A percentile compares a stretch with the other conserved stretches of the same genome.
Conservation (phyloP, 306 rosid genomes). For the Sindora glabra region DNA sequence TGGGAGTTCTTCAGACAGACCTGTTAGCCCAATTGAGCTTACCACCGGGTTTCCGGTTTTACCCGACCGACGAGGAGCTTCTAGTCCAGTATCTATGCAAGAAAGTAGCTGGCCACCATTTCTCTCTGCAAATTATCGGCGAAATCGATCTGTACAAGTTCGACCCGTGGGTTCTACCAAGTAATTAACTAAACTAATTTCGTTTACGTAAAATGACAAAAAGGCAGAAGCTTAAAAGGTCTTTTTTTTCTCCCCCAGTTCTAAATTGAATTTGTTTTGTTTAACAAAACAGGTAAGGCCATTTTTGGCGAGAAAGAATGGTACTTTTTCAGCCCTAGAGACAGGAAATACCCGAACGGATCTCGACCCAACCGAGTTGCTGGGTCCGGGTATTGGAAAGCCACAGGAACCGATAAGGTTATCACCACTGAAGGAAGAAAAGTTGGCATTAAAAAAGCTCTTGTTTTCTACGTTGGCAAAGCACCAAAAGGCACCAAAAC, state of each 20-base stretch:
- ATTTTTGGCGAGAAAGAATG: conserved; percentile 90
- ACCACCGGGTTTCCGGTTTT: conserved; percentile 91
- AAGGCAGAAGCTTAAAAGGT: background rate
- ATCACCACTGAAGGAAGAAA: conserved; percentile 73
- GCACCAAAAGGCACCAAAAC: conserved; percentile 93
- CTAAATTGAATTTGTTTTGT: background rate
- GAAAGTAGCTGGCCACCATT: conserved; percentile 87
- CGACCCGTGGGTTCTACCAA: conserved; percentile 84
- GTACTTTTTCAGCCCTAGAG: conserved; percentile 89
- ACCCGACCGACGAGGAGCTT: conserved; percentile 88
- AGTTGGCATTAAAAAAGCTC: conserved; percentile 88
- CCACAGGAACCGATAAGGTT: conserved; percentile 82
- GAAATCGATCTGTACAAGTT: conserved; percentile 89
- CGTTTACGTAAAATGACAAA: too few species aligned
- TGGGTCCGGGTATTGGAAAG: conserved; percentile 96
- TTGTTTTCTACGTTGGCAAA: conserved; percentile 85
- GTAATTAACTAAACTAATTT: conserved; percentile 17
- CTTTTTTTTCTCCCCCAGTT: too few species aligned
- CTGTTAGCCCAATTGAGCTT: conserved; percentile 61
- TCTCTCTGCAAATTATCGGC: conserved; percentile 63
- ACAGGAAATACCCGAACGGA: conserved; percentile 84
- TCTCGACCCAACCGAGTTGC: conserved; percentile 91
- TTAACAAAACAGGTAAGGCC: conserved; percentile 51
- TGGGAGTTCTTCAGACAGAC: conserved; percentile 59
- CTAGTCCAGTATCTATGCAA: conserved; percentile 78